Evolutionary conservation across 2,329 filamentous ascomycete species (phyloP).

Genomic region (Thielaviopsis musarum): DNA sequence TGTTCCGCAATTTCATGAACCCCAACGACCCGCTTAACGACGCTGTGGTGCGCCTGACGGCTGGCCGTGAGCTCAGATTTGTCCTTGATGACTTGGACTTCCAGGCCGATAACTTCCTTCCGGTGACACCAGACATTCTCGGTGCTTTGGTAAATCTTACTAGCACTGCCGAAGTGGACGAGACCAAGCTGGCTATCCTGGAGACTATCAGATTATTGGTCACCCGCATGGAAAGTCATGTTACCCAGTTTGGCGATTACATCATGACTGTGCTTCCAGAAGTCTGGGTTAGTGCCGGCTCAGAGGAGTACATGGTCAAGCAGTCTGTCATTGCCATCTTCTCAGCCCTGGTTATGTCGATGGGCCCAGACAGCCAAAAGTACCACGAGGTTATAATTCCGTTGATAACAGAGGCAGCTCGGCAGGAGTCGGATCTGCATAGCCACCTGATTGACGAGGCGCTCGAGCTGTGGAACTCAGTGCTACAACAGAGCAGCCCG

Average conservation of each 20-base stretch:
- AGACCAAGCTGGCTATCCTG: constrained; percentile 79
- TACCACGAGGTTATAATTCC: constrained; percentile 72
- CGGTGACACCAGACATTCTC: constrained; percentile 59
- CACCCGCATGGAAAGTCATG: constrained; percentile 60
- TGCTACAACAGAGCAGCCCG: constrained; percentile 48
- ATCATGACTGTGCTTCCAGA: constrained; percentile 66
- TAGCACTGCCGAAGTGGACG: constrained; percentile 60
- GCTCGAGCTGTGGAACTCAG: constrained; percentile 70
- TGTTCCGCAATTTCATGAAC: constrained; percentile 75
- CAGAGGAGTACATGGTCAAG: constrained; percentile 80
- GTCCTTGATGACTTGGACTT: constrained; percentile 80
- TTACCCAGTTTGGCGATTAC: constrained; percentile 52
- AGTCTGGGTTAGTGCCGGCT: constrained; percentile 68
- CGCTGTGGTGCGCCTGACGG: constrained; percentile 78
- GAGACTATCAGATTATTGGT: constrained; percentile 74
- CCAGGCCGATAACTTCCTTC: constrained; percentile 52
- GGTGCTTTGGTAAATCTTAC: constrained; percentile 61
- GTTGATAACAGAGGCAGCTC: constrained; percentile 62
- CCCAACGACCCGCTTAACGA: constrained; percentile 67
- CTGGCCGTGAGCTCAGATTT: constrained; percentile 65
- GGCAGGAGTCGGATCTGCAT: constrained; percentile 56
- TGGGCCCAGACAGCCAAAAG: constrained; percentile 59
- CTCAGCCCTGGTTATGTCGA: constrained; percentile 66
- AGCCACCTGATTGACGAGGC: constrained; percentile 83
- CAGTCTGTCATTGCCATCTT: constrained; percentile 81